Percentiles rank a stretch among this genome's conserved stretches.
These are phyloP conservation scores for Taphrina deformans DNA, from an alignment of 1,139 yeast species.

Conservation along the genomic window DNA sequence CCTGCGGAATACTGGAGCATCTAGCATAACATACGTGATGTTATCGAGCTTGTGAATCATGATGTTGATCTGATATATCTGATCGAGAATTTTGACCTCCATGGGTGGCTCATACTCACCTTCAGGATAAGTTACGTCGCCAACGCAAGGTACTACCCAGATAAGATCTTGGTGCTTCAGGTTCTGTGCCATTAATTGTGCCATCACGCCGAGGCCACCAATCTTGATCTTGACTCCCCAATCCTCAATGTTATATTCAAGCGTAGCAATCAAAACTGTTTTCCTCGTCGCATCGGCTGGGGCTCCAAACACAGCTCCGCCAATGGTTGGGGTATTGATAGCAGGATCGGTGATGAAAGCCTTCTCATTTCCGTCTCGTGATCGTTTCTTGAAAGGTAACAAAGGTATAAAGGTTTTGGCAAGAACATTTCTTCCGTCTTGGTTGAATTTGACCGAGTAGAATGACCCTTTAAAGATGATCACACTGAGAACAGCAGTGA, in stretches of 20 bases:
- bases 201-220: constrained; percentile 38
- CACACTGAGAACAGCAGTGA: constrained; percentile 30
- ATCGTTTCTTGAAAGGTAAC: constrained; percentile 21
- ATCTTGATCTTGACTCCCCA: constrained; percentile 37
- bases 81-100: constrained; percentile 36
- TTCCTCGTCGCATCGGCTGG: constrained; percentile 16
- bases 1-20: constrained; percentile 36
- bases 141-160: constrained; percentile 37
- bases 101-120: constrained; percentile 34
- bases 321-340: constrained; percentile 18
- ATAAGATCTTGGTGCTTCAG: constrained; percentile 36
- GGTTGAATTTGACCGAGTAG: constrained; percentile 35
- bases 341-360: constrained; percentile 28
- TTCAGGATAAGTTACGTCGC: constrained; percentile 35
- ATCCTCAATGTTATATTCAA: constrained; percentile 36
- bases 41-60: constrained; percentile 32
- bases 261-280: constrained; percentile 35
- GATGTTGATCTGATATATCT: constrained; percentile 35
- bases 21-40: constrained; percentile 36
- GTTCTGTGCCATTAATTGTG: constrained; percentile 35
- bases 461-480: constrained; percentile 34
- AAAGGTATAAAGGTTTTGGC: constrained; percentile 29
- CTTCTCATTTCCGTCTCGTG: constrained; percentile 11
- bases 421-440: constrained; percentile 30
- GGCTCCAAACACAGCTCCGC: constrained; percentile 17